phyloP scores from a whole-genome alignment of 805 yeast species.

The Kazachstania viticola region DNA sequence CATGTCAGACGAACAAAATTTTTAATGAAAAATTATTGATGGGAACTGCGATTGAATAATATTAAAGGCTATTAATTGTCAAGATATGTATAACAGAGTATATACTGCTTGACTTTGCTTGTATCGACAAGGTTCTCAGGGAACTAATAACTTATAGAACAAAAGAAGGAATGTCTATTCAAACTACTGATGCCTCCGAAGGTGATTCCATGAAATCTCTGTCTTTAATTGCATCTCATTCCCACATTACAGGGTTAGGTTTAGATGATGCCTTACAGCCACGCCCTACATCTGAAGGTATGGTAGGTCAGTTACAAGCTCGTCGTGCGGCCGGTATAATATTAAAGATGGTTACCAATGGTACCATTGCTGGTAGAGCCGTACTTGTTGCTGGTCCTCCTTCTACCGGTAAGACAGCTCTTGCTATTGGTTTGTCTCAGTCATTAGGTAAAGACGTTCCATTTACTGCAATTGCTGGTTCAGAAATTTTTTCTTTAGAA shows the following conservation, averaged over 20 bases:
- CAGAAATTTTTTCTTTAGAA: conserved; percentile 86
- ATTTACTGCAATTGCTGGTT: conserved; percentile 88
- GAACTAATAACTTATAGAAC: too few species aligned
- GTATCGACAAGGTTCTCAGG: too few species aligned
- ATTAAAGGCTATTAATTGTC: too few species aligned
- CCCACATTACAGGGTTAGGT: conserved; percentile 95
- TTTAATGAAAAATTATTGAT: too few species aligned
- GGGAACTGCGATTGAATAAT: too few species aligned
- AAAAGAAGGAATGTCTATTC: conserved; percentile 27
- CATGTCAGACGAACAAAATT: too few species aligned
- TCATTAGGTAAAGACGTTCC: conserved; percentile 66
- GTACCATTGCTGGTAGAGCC: conserved; percentile 94
- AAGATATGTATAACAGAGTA: too few species aligned
- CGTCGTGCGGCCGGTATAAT: conserved; percentile 94
- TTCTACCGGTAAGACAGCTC: conserved; percentile 96
- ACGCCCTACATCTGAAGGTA: conserved; percentile 73
- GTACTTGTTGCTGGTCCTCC: conserved; percentile 96
- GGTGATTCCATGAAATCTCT: conserved; percentile 45
- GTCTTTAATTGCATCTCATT: conserved; percentile 90
- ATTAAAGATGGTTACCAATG: conserved; percentile 84
- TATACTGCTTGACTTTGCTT: too few species aligned
- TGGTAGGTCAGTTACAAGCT: conserved; percentile 95
- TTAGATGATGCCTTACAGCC: conserved; percentile 85
- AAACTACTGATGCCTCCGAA: conserved; percentile 28
- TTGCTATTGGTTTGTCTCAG: conserved; percentile 87